phyloP scores from a whole-genome alignment of 345 rosid species.

The Gossypium thurberi region DNA sequence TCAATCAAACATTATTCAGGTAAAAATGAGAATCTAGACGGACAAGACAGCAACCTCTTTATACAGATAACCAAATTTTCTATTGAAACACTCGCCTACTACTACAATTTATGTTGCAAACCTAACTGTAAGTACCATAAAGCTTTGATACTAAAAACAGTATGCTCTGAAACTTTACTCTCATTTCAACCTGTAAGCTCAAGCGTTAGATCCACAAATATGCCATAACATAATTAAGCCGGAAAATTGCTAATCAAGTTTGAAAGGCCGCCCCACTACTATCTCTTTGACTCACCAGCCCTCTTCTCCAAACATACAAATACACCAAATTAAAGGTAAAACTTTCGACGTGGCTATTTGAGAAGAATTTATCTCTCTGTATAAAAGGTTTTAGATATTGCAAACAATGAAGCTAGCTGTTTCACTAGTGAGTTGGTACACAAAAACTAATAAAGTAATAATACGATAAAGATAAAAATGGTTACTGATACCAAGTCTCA shows the following conservation, averaged over 20 bases:
- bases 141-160: background rate
- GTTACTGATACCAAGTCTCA: background rate
- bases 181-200: background rate
- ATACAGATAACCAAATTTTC: background rate
- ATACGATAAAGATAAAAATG: background rate
- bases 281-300: background rate
- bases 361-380: background rate
- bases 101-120: background rate
- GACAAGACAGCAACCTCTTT: background rate
- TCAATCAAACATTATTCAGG: background rate
- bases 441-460: background rate
- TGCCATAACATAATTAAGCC: background rate
- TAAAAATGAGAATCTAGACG: background rate
- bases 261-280: background rate
- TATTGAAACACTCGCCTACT: background rate
- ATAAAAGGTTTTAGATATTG: background rate
- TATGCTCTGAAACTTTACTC: background rate
- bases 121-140: background rate
- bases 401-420: background rate
- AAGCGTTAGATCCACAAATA: background rate
- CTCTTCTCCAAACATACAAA: background rate
- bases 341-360: background rate
- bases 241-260: background rate
- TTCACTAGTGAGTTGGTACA: background rate
- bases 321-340: background rate